Evolutionary conservation across 1,139 yeast species (phyloP).

Genomic region (Meyerozyma guilliermondii): DNA sequence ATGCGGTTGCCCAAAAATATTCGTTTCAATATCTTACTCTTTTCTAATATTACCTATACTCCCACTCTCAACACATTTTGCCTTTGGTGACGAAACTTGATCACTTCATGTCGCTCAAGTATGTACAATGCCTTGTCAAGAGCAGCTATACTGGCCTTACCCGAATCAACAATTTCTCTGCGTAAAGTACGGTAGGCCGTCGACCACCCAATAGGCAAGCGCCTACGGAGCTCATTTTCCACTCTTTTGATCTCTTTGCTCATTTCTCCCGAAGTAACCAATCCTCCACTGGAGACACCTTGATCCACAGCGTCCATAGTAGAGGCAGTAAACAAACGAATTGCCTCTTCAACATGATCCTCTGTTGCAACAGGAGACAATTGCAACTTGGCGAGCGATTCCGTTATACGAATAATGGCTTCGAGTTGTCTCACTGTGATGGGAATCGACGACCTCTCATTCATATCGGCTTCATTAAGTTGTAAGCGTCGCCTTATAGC

Average conservation of each 20-base stretch:
- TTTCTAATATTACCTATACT: conserved; percentile 29
- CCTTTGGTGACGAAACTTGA: conserved; percentile 85
- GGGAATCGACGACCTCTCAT: conserved; percentile 92
- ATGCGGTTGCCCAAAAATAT: too few species aligned
- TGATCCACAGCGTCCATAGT: conserved; percentile 97
- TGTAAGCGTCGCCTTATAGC: conserved; percentile 83
- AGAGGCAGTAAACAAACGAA: conserved; percentile 89
- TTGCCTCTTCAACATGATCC: conserved; percentile 93
- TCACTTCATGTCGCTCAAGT: conserved; percentile 80
- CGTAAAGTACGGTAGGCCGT: conserved; percentile 82
- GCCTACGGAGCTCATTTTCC: conserved; percentile 79
- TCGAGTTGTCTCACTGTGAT: conserved; percentile 97
- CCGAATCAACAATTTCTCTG: conserved; percentile 76
- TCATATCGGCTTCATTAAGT: conserved; percentile 72
- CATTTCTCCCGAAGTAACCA: conserved; percentile 45
- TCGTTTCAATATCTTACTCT: too few species aligned
- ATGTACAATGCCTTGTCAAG: conserved; percentile 79
- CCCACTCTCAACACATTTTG: conserved; percentile 81
- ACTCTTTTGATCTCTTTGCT: conserved; percentile 70
- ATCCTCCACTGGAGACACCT: conserved; percentile 49
- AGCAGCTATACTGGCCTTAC: conserved; percentile 63
- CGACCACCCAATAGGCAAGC: conserved; percentile 96
- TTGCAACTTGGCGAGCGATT: conserved; percentile 83
- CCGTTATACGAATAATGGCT: conserved; percentile 94
- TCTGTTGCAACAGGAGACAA: conserved; percentile 81